A percentile compares a stretch with the other conserved stretches of the same genome.
phyloP scores from a whole-genome alignment of 192 early-diverging fungal species.

The Coemansia sp. region DNA sequence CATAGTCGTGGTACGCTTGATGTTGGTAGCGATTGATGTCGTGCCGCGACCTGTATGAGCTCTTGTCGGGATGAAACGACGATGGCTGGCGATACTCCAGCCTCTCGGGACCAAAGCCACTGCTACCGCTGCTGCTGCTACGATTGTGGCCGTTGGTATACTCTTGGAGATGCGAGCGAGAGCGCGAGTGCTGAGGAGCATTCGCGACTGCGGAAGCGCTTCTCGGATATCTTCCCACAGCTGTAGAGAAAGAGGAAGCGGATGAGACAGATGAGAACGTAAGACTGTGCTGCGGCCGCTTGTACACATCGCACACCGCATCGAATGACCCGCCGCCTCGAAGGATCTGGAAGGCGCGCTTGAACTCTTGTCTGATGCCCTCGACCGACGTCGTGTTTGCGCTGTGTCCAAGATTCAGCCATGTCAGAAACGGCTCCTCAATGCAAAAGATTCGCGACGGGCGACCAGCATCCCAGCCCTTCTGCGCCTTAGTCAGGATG shows the following conservation, averaged over 20 bases:
- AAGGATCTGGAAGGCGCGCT: conserved; percentile 65
- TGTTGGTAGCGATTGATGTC: not conserved
- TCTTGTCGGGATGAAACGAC: conserved; percentile 4
- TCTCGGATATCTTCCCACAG: not conserved
- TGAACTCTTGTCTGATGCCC: conserved; percentile 80
- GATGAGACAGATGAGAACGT: not conserved
- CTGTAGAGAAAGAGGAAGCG: not conserved
- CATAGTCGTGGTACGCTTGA: not conserved
- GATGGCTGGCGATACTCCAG: not conserved
- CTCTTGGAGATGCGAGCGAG: not conserved
- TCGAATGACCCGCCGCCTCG: conserved; percentile 51
- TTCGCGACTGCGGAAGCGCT: not conserved
- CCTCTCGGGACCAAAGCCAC: not conserved
- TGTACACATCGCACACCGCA: conserved; percentile 43
- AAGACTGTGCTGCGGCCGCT: conserved; percentile 20
- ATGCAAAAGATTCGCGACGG: conserved; percentile 76
- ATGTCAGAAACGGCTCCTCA: conserved; percentile 89
- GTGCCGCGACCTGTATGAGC: not conserved
- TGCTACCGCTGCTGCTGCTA: conserved; percentile 5
- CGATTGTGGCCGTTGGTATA: not conserved
- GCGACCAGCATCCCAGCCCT: conserved; percentile 79
- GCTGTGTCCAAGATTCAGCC: conserved; percentile 87
- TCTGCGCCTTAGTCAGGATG: conserved; percentile 74
- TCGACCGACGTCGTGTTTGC: conserved; percentile 75
- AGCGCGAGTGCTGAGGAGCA: not conserved